Conservation (phyloP, 192 early-diverging fungal species). For the Coemansia sp. region DNA sequence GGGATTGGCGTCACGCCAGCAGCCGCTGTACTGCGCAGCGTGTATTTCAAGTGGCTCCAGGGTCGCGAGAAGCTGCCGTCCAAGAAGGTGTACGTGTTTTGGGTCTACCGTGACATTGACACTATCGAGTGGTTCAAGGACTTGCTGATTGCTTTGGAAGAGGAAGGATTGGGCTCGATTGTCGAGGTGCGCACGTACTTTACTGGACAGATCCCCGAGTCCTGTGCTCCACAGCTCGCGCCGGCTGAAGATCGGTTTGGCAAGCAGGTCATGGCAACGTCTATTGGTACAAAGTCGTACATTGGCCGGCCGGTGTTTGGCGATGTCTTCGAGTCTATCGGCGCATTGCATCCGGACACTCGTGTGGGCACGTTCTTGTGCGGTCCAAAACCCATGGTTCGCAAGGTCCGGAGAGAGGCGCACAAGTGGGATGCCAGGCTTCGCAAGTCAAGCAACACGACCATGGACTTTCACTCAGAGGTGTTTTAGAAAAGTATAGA, state of each 20-base stretch:
- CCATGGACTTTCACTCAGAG: slow-evolving; percentile 28
- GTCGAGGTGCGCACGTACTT: slow-evolving; percentile 69
- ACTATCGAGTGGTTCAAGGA: slow-evolving; percentile 85
- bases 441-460: slow-evolving; percentile 16
- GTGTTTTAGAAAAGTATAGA: slow-evolving; percentile 11
- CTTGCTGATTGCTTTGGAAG: slow-evolving; percentile 63
- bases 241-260: slow-evolving; percentile 54
- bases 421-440: slow-evolving; percentile 36
- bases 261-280: slow-evolving; percentile 60
- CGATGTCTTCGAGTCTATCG: slow-evolving; percentile 63
- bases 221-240: slow-evolving; percentile 41
- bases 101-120: slow-evolving; percentile 71
- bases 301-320: slow-evolving; percentile 79
- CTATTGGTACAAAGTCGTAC: slow-evolving; percentile 65
- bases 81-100: slow-evolving; percentile 76
- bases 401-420: slow-evolving; percentile 54
- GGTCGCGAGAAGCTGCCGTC: slow-evolving; percentile 55
- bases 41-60: slow-evolving; percentile 68
- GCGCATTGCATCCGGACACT: slow-evolving; percentile 56
- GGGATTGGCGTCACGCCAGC: slow-evolving; percentile 83
- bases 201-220: slow-evolving; percentile 62
- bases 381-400: slow-evolving; percentile 71
- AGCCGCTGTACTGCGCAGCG: slow-evolving; percentile 69
- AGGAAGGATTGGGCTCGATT: slow-evolving; percentile 59
- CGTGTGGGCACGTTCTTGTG: slow-evolving; percentile 86